Evolutionary conservation across 306 rosid genomes (phyloP), one percentile per base, ranked within the genome.

Genomic region (Abrus pulchellus): DNA sequence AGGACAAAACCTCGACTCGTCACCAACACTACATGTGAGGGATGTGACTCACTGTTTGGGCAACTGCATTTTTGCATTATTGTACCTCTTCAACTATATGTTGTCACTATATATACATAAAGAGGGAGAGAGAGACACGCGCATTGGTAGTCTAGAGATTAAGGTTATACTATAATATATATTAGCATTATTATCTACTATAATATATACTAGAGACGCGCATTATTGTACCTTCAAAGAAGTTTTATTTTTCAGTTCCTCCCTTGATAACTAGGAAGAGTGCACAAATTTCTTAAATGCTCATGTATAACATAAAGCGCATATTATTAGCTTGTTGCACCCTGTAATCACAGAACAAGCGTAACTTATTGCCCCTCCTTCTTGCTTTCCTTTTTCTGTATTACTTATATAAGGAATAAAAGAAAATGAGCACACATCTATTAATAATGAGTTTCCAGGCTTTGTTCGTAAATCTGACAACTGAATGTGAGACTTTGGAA

Each of bases 41-140:
- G 49, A 36, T 82, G 73, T 70, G 83, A 38, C 64, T 79, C 80
- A 72, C 78, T 82, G 64, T 61, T 82, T 68, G 27, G 13, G 59
- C 72, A 70, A 77, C 82, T 77, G 55, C 75, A 53, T 14, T 72
- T 61, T 44, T 83, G 86, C 79, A 83, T 78, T 78, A 78, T 83
- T 83, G 83, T 83, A 78, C 83, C 47, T 33, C 72, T 13, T 50
- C 48, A 20, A 62, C 75, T 75, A 66, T 68, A 62, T 49, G 0
- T 76, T 61, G 77, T 76, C 82, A 59, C 72, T 13, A 52, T 48
- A 47, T 36, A 8, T 59, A 59, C 30, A 43, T 66, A 53, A 9
- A 7, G 27, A 27, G 50, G 6, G 70, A 45, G 60, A 20, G 50
- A 45, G 28, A 59, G 38, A 62, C 6, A 61, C 1, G n/a, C 2